These are phyloP conservation scores for Xylariaceae sp. DNA, from an alignment of 2,329 filamentous ascomycete species.

Conservation along the genomic window DNA sequence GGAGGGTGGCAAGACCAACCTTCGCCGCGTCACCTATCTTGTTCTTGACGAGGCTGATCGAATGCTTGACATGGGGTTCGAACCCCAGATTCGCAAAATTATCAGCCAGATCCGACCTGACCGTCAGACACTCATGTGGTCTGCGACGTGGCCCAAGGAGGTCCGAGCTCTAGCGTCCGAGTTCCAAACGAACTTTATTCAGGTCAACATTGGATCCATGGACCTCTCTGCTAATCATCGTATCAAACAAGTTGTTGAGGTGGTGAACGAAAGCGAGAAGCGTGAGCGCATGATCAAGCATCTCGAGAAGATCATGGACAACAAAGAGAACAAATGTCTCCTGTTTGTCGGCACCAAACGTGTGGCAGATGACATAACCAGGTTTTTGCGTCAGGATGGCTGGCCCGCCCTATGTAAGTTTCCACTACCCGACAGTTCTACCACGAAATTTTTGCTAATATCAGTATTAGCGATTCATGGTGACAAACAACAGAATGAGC, in stretches of 20 bases:
- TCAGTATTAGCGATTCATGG: constrained; percentile 77
- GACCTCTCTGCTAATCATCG: constrained; percentile 95
- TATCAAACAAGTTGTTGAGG: constrained; percentile 96
- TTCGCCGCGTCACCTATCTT: constrained; percentile 95
- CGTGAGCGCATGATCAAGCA: constrained; percentile 96
- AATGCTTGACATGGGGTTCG: constrained; percentile 99
- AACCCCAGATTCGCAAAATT: constrained; percentile 98
- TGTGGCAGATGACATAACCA: constrained; percentile 95
- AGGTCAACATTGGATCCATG: constrained; percentile 97
- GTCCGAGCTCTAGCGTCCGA: constrained; percentile 87
- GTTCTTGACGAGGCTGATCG: constrained; percentile 98
- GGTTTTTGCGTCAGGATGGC: constrained; percentile 94
- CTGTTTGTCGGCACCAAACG: constrained; percentile 94
- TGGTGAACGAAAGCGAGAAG: constrained; percentile 95
- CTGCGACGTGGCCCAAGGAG: constrained; percentile 98
- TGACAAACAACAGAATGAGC: constrained; percentile 99
- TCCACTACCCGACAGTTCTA: constrained; percentile 20
- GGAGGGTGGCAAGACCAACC: constrained; percentile 95
- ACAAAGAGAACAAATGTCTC: constrained; percentile 90
- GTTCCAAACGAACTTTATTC: constrained; percentile 93
- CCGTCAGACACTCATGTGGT: constrained; percentile 99
- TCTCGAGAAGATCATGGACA: constrained; percentile 95
- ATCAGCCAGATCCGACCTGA: constrained; percentile 96
- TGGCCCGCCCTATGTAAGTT: constrained; percentile 92
- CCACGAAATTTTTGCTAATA: no score